These are phyloP conservation scores for Penicillium canariense DNA, from an alignment of 495 filamentous ascomycete species.

Conservation along the genomic window DNA sequence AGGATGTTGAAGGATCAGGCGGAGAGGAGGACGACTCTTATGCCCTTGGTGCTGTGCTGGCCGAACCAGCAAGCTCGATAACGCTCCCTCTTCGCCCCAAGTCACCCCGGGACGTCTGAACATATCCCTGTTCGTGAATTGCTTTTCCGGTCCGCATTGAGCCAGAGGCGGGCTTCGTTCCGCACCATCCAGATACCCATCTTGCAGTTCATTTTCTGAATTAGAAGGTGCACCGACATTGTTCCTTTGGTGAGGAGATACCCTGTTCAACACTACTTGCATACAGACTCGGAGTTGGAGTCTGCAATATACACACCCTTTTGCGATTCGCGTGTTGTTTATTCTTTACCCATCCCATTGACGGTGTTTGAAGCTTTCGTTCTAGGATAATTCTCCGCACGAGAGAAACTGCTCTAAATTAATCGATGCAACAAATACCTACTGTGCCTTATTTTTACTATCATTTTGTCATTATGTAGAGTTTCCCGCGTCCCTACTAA, in stretches of 20 bases:
- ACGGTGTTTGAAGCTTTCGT: constrained; percentile 21
- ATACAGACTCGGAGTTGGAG: constrained; percentile 23
- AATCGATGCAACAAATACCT: background rate
- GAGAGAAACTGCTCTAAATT: background rate
- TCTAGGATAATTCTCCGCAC: constrained; percentile 3
- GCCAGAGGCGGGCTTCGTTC: background rate
- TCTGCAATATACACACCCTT: constrained; percentile 17
- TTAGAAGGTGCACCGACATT: constrained; percentile 18
- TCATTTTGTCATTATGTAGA: background rate
- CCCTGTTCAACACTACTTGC: constrained; percentile 28
- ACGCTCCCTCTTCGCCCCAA: constrained; percentile 28
- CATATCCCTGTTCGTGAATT: constrained; percentile 10
- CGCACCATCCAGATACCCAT: constrained; percentile 12
- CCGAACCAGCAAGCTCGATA: constrained; percentile 6
- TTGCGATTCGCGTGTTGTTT: background rate
- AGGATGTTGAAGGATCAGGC: constrained; percentile 8
- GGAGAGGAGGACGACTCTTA: constrained; percentile 17
- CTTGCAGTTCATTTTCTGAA: constrained; percentile 10
- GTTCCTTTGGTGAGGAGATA: constrained; percentile 16
- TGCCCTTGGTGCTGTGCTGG: constrained; percentile 1
- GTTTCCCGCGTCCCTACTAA: too few species aligned
- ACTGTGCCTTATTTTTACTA: background rate
- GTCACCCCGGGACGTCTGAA: constrained; percentile 13
- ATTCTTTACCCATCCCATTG: constrained; percentile 16
- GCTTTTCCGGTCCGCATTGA: constrained; percentile 1